phyloP scores from a whole-genome alignment of 495 filamentous ascomycete species.

The Hypoxylon fragiforme region DNA sequence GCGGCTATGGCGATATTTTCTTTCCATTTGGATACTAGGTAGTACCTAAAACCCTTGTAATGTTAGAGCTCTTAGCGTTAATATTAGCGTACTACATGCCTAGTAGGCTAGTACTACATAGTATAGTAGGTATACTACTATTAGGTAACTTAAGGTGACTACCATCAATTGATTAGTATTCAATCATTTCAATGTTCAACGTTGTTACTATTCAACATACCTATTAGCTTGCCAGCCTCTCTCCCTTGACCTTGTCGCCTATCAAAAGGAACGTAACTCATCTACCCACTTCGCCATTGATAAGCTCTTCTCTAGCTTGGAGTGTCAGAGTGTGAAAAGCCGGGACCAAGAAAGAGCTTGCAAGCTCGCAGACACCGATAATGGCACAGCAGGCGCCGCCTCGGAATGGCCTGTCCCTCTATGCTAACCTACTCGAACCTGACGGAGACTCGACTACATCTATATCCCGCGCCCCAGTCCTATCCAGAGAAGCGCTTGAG shows the following conservation, averaged over 20 bases:
- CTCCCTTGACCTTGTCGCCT: too few relatives aligned
- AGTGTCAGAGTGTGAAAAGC: too few relatives aligned
- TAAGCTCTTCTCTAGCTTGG: too few relatives aligned
- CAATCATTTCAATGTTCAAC: conserved; percentile 1
- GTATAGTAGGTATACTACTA: too few relatives aligned
- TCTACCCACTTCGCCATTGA: too few relatives aligned
- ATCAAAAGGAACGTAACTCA: too few relatives aligned
- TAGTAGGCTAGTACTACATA: too few relatives aligned
- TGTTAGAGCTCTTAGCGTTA: conserved; percentile 13
- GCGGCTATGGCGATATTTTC: conserved; percentile 21
- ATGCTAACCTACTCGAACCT: conserved; percentile 59
- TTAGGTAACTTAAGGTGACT: not conserved
- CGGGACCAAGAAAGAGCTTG: too few relatives aligned
- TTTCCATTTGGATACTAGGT: too few relatives aligned
- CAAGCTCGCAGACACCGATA: conserved; percentile 22
- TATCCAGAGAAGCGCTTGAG: conserved; percentile 61
- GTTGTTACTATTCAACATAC: too few relatives aligned
- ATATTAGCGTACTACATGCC: too few relatives aligned
- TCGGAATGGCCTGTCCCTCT: conserved; percentile 55
- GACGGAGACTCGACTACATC: conserved; percentile 42
- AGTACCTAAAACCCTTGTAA: conserved; percentile 24
- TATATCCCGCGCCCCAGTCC: conserved; percentile 78
- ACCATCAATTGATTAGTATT: not conserved
- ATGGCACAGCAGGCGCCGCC: conserved; percentile 36
- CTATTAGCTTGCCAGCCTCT: too few relatives aligned